Evolutionary conservation across 148 eudicot species (phyloP), one percentile per base, ranked within the genome.

Genomic region (Cornus controversa): DNA sequence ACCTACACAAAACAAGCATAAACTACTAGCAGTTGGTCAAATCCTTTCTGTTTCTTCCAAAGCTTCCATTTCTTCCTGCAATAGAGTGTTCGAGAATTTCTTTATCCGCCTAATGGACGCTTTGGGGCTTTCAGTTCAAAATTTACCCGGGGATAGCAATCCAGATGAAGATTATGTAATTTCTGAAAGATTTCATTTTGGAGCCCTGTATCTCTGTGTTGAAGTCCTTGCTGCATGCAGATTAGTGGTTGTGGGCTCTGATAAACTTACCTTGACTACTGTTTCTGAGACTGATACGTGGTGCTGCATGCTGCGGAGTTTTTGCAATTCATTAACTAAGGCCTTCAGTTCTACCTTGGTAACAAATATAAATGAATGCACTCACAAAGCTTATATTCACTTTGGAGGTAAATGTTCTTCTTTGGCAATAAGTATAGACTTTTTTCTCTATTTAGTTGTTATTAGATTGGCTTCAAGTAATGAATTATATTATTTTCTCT

Each of bases 141-240:
- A 53, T 73, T 77, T 76, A 40, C 24, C 73, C 64, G 83, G 69
- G 69, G 80, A 71, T 77, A 29, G 75, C 69, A 24, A 36, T 83
- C 73, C 25, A 25, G 76, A 62, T 45, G 78, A 78, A 70, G 76
- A 86, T 79, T 45, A 77, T 77, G 8, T 62, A 66, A 77, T 75
- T 71, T 79, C 80, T 60, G 85, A 66, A 62, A 74, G 66, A 72
- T 76, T 79, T 71, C 87, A 88, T 73, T 91, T 87, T 78, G 88
- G 92, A 67, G 86, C 89, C 71, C 72, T 90, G 23, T 91, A 85
- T 85, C 82, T 93, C 77, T 90, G 90, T 77, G 71, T 88, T 73
- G 87, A 96, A 79, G 85, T 93, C 80, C 92, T 96, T 77, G 81
- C 78, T 79, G 98, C 97, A 77, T 90, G 89, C 82, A 84, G 91